phyloP scores from a whole-genome alignment of 805 yeast genomes.

The Candida sakaeoensis region DNA sequence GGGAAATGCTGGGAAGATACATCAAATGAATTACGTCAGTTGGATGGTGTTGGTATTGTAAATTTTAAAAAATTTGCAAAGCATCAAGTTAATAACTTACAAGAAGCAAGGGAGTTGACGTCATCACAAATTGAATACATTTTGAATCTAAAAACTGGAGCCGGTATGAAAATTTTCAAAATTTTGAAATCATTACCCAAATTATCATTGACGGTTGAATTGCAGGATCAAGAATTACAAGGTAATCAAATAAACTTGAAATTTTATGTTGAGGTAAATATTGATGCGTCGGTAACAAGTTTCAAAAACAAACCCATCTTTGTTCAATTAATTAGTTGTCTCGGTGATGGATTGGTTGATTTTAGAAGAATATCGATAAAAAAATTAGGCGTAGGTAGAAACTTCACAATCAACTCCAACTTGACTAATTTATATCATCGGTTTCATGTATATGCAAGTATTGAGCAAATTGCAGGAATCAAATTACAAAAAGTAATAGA shows the following conservation, averaged over 20 bases:
- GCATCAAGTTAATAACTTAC: conserved; percentile 29
- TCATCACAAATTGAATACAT: conserved; percentile 37
- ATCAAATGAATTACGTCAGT: conserved; percentile 42
- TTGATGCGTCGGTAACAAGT: conserved; percentile 9
- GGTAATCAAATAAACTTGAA: neutral
- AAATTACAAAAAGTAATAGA: conserved; percentile 7
- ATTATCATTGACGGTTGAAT: conserved; percentile 12
- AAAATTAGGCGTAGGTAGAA: conserved; percentile 18
- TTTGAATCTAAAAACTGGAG: conserved; percentile 38
- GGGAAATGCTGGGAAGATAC: conserved; percentile 52
- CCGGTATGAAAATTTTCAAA: conserved; percentile 32
- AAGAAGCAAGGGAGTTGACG: conserved; percentile 24
- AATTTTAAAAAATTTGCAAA: conserved; percentile 35
- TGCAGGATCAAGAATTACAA: conserved; percentile 1
- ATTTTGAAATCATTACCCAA: conserved; percentile 35
- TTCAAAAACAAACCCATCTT: conserved; percentile 34
- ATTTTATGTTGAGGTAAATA: conserved; percentile 3
- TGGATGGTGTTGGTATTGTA: conserved; percentile 44
- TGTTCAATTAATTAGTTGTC: conserved; percentile 25
- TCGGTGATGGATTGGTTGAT: conserved; percentile 31
- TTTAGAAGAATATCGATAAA: conserved; percentile 37
- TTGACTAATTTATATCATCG: conserved; percentile 15
- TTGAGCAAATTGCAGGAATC: conserved; percentile 39
- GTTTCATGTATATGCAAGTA: conserved; percentile 26
- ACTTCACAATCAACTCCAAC: conserved; percentile 22